phyloP scores from a whole-genome alignment of 179 eudicot genomes.

The Kewa caespitosa region DNA sequence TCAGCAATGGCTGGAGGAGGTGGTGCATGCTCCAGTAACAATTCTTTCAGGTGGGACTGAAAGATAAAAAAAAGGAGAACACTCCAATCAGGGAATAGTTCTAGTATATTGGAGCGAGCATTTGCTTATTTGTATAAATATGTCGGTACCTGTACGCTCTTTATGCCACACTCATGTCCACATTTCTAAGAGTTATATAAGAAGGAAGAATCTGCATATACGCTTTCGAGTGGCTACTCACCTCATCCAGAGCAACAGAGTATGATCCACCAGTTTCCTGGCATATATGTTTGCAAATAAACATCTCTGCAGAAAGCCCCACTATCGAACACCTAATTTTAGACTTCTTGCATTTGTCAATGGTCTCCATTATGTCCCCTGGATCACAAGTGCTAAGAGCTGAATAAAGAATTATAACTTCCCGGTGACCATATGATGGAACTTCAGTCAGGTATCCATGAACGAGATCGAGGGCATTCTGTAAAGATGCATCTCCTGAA shows the following conservation, averaged over 20 bases:
- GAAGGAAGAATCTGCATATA: not conserved
- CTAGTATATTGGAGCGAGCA: not conserved
- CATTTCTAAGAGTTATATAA: not conserved
- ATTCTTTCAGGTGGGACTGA: conserved; percentile 83
- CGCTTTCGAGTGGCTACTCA: conserved; percentile 28
- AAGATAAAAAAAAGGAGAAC: conserved; percentile 7
- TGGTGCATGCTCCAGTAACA: conserved; percentile 89
- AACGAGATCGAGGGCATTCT: conserved; percentile 86
- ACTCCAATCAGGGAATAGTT: not conserved
- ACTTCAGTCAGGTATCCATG: conserved; percentile 62
- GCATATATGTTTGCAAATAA: conserved; percentile 79
- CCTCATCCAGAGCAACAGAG: conserved; percentile 89
- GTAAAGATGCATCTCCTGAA: conserved; percentile 91
- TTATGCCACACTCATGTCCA: not conserved
- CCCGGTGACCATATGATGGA: conserved; percentile 94
- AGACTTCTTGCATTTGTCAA: conserved; percentile 82
- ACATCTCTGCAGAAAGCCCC: conserved; percentile 92
- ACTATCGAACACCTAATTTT: conserved; percentile 87
- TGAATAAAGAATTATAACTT: conserved; percentile 75
- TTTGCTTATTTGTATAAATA: not conserved
- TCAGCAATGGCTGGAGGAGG: conserved; percentile 98
- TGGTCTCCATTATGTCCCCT: conserved; percentile 83
- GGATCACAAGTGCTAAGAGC: conserved; percentile 96
- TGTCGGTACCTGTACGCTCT: not conserved
- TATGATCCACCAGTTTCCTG: conserved; percentile 90